Base-by-base conservation (phyloP, 1,139 yeast species). In the Candida pseudocylindracea region DNA sequence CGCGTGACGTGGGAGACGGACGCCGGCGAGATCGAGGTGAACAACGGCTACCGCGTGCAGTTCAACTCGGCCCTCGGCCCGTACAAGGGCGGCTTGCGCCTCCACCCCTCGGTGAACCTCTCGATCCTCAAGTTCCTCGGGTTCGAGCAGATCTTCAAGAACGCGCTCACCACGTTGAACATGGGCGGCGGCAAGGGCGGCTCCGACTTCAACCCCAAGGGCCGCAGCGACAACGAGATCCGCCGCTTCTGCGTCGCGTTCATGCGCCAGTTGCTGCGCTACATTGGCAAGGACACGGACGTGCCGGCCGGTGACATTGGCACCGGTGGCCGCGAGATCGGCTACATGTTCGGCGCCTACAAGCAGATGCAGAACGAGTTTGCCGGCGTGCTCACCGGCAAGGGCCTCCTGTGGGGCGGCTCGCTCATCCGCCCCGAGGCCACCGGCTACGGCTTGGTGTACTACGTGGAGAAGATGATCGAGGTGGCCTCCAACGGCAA, bases 141-240 rank as follows among this genome's bases (percentile, higher is more conserved):
- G 51, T 88, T 80, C 55, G 98, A 88, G 66, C 98, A 88, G 63
- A 83, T 83, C 57, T 88, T 88, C 71, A 88, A 88, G 70, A 88
- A 88, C 54, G 96, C 98, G 35, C 67, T 88, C 50, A 88, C 98
- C 46, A 96, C 96, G 48, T 69, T 85, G 49, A 71, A 75, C 69
- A 83, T 88, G 79, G 98, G 98, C 55, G 98, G 98, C 66, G 98
- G 94, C 63, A 88, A 88, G 60, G 98, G 98, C 71, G 98, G 98
- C 57, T 67, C 93, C 41, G 95, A 88, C 62, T 88, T 88, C 60
- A 81, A 85, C 62, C 94, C 95, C 49, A 85, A 85, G 70, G 93
- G 88, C 49, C 76, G 75, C 60, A 66, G 93, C 37, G 92, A 85
- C 57, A 56, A 63, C 46, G 98, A 88, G 64, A 85, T 88, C 59